Evolutionary conservation across 2,329 filamentous ascomycete species (phyloP).

Genomic region (Fusarium sp.): DNA sequence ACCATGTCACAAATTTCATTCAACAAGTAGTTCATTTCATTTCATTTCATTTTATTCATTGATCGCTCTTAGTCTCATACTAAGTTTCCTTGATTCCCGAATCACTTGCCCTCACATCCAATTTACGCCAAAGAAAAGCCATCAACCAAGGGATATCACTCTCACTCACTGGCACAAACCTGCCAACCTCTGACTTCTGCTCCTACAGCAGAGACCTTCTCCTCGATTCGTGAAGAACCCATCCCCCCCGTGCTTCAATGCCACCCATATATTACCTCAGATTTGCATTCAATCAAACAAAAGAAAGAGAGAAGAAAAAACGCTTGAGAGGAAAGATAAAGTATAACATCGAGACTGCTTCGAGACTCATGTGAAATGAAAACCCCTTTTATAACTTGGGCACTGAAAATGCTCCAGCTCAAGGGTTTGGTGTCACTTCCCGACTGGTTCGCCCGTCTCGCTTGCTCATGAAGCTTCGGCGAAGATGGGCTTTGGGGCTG

Average conservation of each 20-base stretch:
- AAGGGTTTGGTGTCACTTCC: conserved; percentile 58
- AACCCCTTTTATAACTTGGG: background rate
- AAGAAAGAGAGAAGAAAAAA: conserved; percentile 11
- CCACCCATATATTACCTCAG: conserved; percentile 28
- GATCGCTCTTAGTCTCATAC: conserved; percentile 25
- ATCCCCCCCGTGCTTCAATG: background rate
- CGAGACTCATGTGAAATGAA: conserved; percentile 9
- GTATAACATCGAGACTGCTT: conserved; percentile 1
- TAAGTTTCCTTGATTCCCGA: conserved; percentile 4
- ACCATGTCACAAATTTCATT: background rate
- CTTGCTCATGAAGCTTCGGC: conserved; percentile 69
- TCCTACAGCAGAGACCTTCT: background rate
- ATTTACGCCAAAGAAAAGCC: conserved; percentile 34
- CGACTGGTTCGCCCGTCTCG: conserved; percentile 59
- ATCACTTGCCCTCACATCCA: conserved; percentile 23
- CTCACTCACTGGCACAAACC: conserved; percentile 16
- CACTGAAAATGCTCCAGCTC: background rate
- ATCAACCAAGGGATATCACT: conserved; percentile 34
- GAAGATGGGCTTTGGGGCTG: conserved; percentile 61
- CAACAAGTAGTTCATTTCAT: background rate
- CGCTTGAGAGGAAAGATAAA: conserved; percentile 14
- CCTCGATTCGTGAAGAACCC: conserved; percentile 20
- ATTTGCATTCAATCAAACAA: conserved; percentile 29
- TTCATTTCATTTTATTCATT: conserved; percentile 27
- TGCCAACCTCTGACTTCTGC: conserved; percentile 2